Conservation (phyloP, 352 stramenopile species). For the Phytopythium vexans region DNA sequence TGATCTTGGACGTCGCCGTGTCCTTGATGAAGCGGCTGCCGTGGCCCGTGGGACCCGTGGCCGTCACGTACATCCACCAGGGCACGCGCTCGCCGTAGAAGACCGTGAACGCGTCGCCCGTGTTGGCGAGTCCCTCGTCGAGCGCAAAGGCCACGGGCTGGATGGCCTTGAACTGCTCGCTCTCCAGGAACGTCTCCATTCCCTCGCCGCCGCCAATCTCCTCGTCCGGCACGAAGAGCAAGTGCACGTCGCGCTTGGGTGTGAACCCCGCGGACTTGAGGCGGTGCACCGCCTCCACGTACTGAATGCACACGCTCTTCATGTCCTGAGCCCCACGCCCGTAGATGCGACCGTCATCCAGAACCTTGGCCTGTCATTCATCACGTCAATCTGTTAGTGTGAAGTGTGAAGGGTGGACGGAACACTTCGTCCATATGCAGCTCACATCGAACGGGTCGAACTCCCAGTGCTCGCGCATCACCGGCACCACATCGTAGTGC, state of each 20-base stretch:
- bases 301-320: constrained; percentile 96
- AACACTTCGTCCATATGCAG: constrained; percentile 1
- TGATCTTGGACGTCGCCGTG: constrained; percentile 93
- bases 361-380: constrained; percentile 50
- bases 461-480: constrained; percentile 84
- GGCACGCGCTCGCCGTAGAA: constrained; percentile 96
- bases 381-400: background rate
- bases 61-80: constrained; percentile 91
- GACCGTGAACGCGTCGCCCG: constrained; percentile 88
- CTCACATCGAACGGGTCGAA: constrained; percentile 88
- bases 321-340: constrained; percentile 94
- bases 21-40: constrained; percentile 93
- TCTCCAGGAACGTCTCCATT: constrained; percentile 91
- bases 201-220: constrained; percentile 91
- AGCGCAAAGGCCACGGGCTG: constrained; percentile 88
- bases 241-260: constrained; percentile 85
- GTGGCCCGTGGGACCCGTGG: constrained; percentile 73
- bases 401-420: background rate
- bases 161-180: constrained; percentile 75
- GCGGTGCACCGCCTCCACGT: constrained; percentile 87
- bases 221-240: constrained; percentile 94
- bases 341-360: constrained; percentile 91
- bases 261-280: constrained; percentile 65
- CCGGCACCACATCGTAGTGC: constrained; percentile 97
- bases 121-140: constrained; percentile 93